Conservation (phyloP, 345 rosid species). For the Carallia pectinifolia region DNA sequence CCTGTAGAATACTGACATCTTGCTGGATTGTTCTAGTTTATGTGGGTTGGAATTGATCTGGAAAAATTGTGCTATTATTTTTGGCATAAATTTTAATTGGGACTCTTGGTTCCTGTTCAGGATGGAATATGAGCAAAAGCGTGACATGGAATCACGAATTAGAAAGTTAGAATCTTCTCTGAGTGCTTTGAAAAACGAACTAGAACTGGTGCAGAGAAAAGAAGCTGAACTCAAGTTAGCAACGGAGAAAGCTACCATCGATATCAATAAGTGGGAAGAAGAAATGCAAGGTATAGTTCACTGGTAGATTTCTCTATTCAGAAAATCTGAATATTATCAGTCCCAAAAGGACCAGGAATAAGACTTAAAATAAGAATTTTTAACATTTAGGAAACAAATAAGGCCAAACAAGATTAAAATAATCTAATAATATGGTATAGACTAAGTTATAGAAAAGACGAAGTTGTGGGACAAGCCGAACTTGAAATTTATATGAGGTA, state of each 20-base stretch:
- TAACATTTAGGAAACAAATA: too few relatives aligned
- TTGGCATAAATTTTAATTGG: neutral
- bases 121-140: constrained; percentile 91
- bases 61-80: neutral
- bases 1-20: neutral
- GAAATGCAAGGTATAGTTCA: constrained; percentile 65
- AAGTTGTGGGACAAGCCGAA: too few relatives aligned
- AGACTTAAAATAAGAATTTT: too few relatives aligned
- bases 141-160: constrained; percentile 83
- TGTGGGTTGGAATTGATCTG: neutral
- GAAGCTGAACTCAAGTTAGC: constrained; percentile 65
- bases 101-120: constrained; percentile 36
- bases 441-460: too few relatives aligned
- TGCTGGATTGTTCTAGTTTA: neutral
- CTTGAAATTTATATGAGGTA: too few relatives aligned
- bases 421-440: too few relatives aligned
- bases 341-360: too few relatives aligned
- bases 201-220: constrained; percentile 52
- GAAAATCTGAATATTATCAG: neutral
- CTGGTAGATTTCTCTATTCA: neutral
- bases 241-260: constrained; percentile 55
- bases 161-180: constrained; percentile 77
- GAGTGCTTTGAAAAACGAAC: constrained; percentile 57
- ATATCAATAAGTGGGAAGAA: constrained; percentile 68
- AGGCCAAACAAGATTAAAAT: too few relatives aligned